A percentile compares a stretch with the other conserved stretches of the same genome.
Conservation (phyloP, 805 yeast genomes). For the Hanseniaspora nectarophila region DNA sequence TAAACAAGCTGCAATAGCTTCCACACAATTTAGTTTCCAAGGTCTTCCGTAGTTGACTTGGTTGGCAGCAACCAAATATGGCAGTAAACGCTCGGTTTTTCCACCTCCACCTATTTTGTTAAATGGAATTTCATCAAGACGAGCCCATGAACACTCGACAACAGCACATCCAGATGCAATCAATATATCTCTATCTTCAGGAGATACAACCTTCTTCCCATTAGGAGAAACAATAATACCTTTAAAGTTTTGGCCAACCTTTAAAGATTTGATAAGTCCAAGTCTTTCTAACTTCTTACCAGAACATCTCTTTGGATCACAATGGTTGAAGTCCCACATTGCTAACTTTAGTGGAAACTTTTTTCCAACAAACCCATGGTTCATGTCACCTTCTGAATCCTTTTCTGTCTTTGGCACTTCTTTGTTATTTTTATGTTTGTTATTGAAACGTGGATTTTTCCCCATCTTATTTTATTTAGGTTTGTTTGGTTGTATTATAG, state of each 20-base stretch:
- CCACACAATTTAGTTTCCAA: constrained; percentile 91
- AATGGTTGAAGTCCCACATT: constrained; percentile 99
- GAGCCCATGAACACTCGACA: constrained; percentile 97
- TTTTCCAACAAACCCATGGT: constrained; percentile 10
- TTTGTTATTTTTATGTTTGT: constrained; percentile 39
- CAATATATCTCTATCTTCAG: constrained; percentile 66
- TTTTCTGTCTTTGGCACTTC: constrained; percentile 30
- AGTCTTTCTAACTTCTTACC: constrained; percentile 87
- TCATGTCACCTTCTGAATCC: constrained; percentile 7
- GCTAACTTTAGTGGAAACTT: constrained; percentile 76
- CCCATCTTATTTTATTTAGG: constrained; percentile 40
- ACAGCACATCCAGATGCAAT: constrained; percentile 86
- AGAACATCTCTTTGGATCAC: constrained; percentile 95
- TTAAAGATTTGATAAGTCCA: constrained; percentile 63
- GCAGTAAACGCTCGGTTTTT: constrained; percentile 68
- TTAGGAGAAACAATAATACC: constrained; percentile 90
- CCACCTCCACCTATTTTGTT: constrained; percentile 94
- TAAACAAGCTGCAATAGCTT: constrained; percentile 93
- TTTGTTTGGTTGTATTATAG: constrained; percentile 35
- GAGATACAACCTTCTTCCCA: constrained; percentile 82
- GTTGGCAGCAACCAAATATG: constrained; percentile 90
- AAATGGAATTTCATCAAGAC: constrained; percentile 94
- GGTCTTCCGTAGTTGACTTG: constrained; percentile 96
- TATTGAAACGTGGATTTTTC: constrained; percentile 30
- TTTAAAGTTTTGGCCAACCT: constrained; percentile 87